Conservation (phyloP, 768 basidiomycete genomes). For the Pleurotus tuber-regium region DNA sequence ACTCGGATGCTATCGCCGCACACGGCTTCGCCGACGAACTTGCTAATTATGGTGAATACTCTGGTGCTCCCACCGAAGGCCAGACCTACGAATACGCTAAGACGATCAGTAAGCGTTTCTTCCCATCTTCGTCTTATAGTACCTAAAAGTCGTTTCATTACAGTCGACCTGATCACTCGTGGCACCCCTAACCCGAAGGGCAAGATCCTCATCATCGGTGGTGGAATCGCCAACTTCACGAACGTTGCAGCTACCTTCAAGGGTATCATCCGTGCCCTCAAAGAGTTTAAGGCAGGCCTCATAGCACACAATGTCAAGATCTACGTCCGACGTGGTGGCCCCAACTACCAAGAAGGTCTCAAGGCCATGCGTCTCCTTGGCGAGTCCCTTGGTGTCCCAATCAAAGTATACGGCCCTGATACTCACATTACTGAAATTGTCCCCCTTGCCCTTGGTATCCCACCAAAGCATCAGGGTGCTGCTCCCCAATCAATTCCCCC, state of each 20-base stretch:
- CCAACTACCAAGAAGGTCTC: constrained; percentile 97
- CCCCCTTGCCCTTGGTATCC: constrained; percentile 93
- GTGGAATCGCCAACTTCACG: constrained; percentile 99
- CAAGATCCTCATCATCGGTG: constrained; percentile 99
- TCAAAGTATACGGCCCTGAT: constrained; percentile 96
- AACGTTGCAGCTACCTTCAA: constrained; percentile 99
- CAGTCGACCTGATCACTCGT: constrained; percentile 92
- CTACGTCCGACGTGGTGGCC: constrained; percentile 96
- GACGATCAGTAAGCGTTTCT: constrained; percentile 73
- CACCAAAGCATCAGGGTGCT: constrained; percentile 39
- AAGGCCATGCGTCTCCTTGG: constrained; percentile 98
- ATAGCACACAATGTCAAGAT: constrained; percentile 87
- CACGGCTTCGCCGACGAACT: constrained; percentile 96
- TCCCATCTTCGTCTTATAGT: constrained; percentile 8
- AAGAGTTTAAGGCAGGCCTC: constrained; percentile 87
- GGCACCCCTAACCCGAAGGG: constrained; percentile 80
- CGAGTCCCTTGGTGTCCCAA: constrained; percentile 95
- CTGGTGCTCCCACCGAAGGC: constrained; percentile 95
- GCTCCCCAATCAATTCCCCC: constrained; percentile 23
- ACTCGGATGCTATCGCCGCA: constrained; percentile 81
- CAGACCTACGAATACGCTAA: constrained; percentile 99
- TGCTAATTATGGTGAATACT: constrained; percentile 99
- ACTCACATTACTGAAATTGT: constrained; percentile 99
- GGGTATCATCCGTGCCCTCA: constrained; percentile 96
- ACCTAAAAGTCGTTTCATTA: not conserved